Conservation (phyloP, 495 filamentous ascomycete genomes). For the Podospora pseudoanserina region DNA sequence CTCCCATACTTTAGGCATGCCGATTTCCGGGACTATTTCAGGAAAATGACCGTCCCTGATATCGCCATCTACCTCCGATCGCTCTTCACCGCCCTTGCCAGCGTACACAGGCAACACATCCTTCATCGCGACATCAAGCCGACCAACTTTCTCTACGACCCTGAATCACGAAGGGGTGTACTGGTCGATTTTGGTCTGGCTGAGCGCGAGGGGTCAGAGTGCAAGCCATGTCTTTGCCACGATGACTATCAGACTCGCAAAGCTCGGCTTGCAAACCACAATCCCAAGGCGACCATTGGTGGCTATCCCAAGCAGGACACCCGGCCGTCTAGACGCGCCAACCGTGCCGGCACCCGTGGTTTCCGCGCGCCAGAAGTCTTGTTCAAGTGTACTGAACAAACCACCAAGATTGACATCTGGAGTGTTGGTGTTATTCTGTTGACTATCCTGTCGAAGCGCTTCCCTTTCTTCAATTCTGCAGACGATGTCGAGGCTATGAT, state of each 20-base stretch:
- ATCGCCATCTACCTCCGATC: slow-evolving; percentile 86
- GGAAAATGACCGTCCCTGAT: slow-evolving; percentile 76
- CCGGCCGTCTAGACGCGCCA: slow-evolving; percentile 82
- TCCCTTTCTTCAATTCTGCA: slow-evolving; percentile 96
- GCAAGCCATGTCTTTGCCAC: slow-evolving; percentile 67
- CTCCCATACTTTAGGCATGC: slow-evolving; percentile 93
- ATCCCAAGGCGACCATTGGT: not conserved
- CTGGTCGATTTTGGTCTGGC: slow-evolving; percentile 96
- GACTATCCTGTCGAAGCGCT: slow-evolving; percentile 82
- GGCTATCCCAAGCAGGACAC: slow-evolving; percentile 85
- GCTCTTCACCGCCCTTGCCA: slow-evolving; percentile 76
- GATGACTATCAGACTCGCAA: slow-evolving; percentile 42
- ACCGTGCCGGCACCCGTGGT: slow-evolving; percentile 91
- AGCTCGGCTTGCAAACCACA: slow-evolving; percentile 10
- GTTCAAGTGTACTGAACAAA: slow-evolving; percentile 95
- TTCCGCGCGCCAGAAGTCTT: slow-evolving; percentile 96
- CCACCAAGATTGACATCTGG: slow-evolving; percentile 96
- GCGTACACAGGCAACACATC: slow-evolving; percentile 78
- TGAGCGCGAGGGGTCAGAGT: slow-evolving; percentile 74
- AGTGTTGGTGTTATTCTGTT: slow-evolving; percentile 90
- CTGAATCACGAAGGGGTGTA: slow-evolving; percentile 73
- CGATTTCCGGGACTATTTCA: slow-evolving; percentile 94
- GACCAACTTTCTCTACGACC: slow-evolving; percentile 98
- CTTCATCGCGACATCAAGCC: slow-evolving; percentile 98
- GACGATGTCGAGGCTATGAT: slow-evolving; percentile 97